Base-by-base conservation (phyloP, 1,139 yeast species). In the Meyerozyma guilliermondii region DNA sequence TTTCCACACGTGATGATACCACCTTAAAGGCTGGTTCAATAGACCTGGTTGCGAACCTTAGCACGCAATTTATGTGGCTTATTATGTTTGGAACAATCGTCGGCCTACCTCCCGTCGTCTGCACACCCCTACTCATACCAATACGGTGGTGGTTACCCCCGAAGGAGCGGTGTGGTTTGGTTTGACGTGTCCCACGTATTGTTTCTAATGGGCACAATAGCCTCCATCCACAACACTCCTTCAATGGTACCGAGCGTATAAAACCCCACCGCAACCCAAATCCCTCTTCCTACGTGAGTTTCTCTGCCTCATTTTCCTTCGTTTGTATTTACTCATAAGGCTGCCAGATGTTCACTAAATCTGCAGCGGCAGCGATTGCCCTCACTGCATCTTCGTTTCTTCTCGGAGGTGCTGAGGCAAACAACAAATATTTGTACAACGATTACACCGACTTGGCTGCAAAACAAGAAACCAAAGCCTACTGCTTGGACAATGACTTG, bases 341-440 rank as follows among this genome's bases (percentile, higher is more conserved):
- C 33, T 29, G 16, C 16, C 33, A 29, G 33, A 29, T 53, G 26
- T 52, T 54, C 36, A 42, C 53, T 20, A 50, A 42, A 39, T 40
- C 50, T 35, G 45, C 50, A 33, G 45, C 55, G 18, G 37, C 54
- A 29, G 29, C 54, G 23, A 41, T 53, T 34, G 57, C 58, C 33
- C 44, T 54, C 37, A 42, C 56, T 37, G 46, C 55, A 38, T 38
- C 35, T 11, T 41, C 54, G 11, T 43, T 42, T 30, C 51, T 53
- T 31, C 50, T 52, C 35, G 38, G 40, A 29, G 50, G 47, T 33
- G 50, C 43, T 18, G 41, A 36, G 26, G 58, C 56, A 38, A 44
- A 46, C 40, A 30, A 43, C 40, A 44, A 40, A 42, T 42, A 24
- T 13, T 40, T 44, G 23, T 35, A 39, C 29, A 24, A 44, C 27